Evolutionary conservation across 495 filamentous ascomycete species (phyloP), one percentile per base, ranked within the genome.

Genomic region (Podospora didyma): DNA sequence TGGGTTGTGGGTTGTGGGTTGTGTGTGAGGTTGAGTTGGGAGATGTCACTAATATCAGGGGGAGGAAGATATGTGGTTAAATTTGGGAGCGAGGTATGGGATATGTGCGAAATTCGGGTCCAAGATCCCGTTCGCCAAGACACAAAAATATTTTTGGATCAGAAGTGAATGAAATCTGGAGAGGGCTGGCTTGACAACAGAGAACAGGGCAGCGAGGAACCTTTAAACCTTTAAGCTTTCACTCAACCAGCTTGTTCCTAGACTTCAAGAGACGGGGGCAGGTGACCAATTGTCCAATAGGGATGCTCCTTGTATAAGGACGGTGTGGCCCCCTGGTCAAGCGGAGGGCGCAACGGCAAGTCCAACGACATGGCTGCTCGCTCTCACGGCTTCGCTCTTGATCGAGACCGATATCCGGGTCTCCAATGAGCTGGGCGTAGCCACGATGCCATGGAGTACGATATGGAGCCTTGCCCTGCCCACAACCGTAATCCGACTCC

Each of bases 261-360:
- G 12, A 34, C 7, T 31, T 31, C 47, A 14, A 31, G 12, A 31
- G 20, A 44, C 20, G 31, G 48, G 55, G 41, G 24, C 52, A 49
- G 51, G 64, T 69, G 69, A 68, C 62, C 67, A 60, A 70, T 62
- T 65, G 63, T 34, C 67, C 65, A 72, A 70, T 70, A 17, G 50
- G 28, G 46, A 37, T 22, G 1, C 20, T 46, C 45, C 57, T 35
- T 54, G 57, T 35, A 46, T 47, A 44, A 52, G 23, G 28, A 49
- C 34, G 24, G 1, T 10, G 17, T 23, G 12, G 12, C 12, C 45
- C 26, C 48, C 48, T 34, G 28, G 49, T 51, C 49, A 39, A 24
- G 49, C 31, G 49, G 49, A 51, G 49, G 49, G 49, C 49, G 28
- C 16, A 22, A 16, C 31, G 19, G 10, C 7, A 20, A 16, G 22